Percentiles rank a stretch among this genome's conserved stretches.
Evolutionary conservation across 768 basidiomycete species (phyloP).

Genomic region (Crepidotus variabilis): DNA sequence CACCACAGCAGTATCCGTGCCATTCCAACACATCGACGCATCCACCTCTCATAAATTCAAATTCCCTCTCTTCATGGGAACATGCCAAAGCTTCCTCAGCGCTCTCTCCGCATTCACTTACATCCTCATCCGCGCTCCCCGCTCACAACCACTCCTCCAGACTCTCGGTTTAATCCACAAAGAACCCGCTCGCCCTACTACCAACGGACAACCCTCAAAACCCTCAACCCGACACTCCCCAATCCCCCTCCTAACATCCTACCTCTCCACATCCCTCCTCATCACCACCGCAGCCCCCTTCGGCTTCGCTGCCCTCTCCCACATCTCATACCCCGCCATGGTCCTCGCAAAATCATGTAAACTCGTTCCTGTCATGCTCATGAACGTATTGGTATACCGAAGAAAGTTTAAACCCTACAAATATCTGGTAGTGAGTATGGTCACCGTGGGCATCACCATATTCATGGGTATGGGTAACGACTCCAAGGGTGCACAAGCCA

Average conservation of each 20-base stretch:
- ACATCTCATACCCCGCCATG: conserved; percentile 98
- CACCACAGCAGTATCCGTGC: conserved; percentile 53
- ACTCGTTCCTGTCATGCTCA: conserved; percentile 96
- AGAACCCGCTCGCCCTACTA: conserved; percentile 22
- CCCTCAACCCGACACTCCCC: conserved; percentile 26
- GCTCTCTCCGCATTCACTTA: conserved; percentile 76
- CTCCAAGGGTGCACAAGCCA: conserved; percentile 36
- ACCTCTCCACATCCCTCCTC: conserved; percentile 83
- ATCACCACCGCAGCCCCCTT: conserved; percentile 93
- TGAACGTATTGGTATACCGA: conserved; percentile 95
- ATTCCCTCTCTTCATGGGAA: conserved; percentile 81
- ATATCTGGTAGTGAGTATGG: conserved; percentile 91
- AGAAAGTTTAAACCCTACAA: conserved; percentile 91
- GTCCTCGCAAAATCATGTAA: conserved; percentile 99
- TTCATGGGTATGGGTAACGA: conserved; percentile 89
- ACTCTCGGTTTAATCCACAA: conserved; percentile 57
- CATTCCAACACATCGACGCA: conserved; percentile 70
- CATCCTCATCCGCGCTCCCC: conserved; percentile 58
- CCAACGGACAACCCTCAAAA: conserved; percentile 23
- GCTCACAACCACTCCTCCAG: conserved; percentile 47
- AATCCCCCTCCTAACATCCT: conserved; percentile 34
- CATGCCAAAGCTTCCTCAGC: conserved; percentile 78
- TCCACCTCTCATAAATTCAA: conserved; percentile 69
- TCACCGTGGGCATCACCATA: conserved; percentile 85
- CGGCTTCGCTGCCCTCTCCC: conserved; percentile 90